Evolutionary conservation across 1,284 basidiomycete species (phyloP).

Genomic region (Somion occarium): DNA sequence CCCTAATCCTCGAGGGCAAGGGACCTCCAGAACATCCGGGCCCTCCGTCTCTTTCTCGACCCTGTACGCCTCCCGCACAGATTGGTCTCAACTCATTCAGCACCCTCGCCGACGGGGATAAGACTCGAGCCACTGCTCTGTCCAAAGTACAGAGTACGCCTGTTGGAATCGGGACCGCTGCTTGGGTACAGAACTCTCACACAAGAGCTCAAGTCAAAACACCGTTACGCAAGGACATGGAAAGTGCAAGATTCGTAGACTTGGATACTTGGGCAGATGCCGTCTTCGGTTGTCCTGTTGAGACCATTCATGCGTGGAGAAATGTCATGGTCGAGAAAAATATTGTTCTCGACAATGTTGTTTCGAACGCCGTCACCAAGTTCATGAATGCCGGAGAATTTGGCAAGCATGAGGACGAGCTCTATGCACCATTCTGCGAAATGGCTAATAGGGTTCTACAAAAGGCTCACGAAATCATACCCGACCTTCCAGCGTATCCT

Average conservation of each 20-base stretch:
- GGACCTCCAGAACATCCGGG: no score
- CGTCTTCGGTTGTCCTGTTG: no score
- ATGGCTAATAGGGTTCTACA: neutral
- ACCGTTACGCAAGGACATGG: neutral
- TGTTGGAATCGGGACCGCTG: neutral
- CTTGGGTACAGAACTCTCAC: neutral
- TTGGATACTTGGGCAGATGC: neutral
- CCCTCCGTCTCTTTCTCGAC: no score
- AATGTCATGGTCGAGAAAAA: no score
- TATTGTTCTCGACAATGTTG: no score
- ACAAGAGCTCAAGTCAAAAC: neutral
- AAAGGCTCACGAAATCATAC: neutral
- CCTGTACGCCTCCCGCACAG: neutral
- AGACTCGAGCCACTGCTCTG: neutral
- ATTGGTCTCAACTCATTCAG: neutral
- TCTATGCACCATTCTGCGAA: neutral
- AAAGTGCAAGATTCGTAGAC: neutral
- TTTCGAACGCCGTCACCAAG: no score
- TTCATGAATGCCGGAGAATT: neutral
- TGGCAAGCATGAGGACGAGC: neutral
- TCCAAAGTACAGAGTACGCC: neutral
- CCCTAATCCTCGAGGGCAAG: no score
- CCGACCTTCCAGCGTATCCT: no score
- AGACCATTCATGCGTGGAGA: no score
- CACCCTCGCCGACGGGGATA: neutral